A percentile compares a stretch with the other conserved stretches of the same genome.
Conservation (phyloP, 2,329 filamentous ascomycete species). For the Colletotrichum sp. region DNA sequence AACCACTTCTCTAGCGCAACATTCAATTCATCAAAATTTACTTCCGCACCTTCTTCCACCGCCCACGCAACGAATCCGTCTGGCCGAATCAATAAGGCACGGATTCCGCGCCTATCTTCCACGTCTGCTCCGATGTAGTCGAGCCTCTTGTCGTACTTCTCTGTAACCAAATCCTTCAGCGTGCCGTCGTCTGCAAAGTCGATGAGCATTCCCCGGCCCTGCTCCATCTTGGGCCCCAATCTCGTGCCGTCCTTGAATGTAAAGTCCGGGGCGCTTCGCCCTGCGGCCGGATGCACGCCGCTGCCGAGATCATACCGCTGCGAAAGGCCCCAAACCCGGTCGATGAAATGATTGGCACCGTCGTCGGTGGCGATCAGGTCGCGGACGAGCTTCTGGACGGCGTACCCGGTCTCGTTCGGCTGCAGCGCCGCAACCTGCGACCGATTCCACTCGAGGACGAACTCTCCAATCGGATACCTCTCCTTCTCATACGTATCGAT, state of each 20-base stretch:
- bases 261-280: slow-evolving; percentile 40
- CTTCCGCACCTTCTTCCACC: slow-evolving; percentile 23
- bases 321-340: slow-evolving; percentile 38
- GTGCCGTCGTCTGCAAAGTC: slow-evolving; percentile 25
- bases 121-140: slow-evolving; percentile 24
- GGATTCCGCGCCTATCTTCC: slow-evolving; percentile 28
- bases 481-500: slow-evolving; percentile 51
- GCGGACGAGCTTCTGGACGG: slow-evolving; percentile 28
- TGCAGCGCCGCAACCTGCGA: slow-evolving; percentile 36
- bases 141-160: slow-evolving; percentile 16
- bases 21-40: slow-evolving; percentile 20
- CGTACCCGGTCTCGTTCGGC: slow-evolving; percentile 4
- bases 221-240: slow-evolving; percentile 33
- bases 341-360: slow-evolving; percentile 33
- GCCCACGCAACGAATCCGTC: slow-evolving; percentile 38
- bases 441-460: slow-evolving; percentile 41
- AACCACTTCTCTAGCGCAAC: neutral
- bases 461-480: slow-evolving; percentile 46
- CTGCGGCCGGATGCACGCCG: slow-evolving; percentile 33
- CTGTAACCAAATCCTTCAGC: slow-evolving; percentile 16
- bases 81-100: slow-evolving; percentile 32
- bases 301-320: slow-evolving; percentile 34
- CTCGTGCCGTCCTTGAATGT: slow-evolving; percentile 30
- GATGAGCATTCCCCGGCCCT: slow-evolving; percentile 31
- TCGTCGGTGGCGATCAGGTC: slow-evolving; percentile 33